phyloP scores from a whole-genome alignment of 345 rosid species.

The Gossypium mustelinum region DNA sequence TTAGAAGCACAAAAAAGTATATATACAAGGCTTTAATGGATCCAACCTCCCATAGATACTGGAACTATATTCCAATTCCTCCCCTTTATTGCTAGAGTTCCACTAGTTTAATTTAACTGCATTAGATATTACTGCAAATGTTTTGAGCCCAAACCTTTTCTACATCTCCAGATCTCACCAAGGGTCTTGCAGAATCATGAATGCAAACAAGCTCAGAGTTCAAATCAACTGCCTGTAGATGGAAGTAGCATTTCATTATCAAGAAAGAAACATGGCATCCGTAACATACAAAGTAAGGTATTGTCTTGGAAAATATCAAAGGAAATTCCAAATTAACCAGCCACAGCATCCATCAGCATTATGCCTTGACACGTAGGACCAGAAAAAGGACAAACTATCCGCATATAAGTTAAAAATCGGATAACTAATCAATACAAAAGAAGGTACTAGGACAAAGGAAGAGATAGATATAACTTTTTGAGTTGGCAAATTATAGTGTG shows the following conservation, averaged over 20 bases:
- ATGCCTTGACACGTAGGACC: not conserved
- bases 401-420: not conserved
- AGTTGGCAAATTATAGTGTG: not conserved
- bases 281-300: not conserved
- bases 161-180: constrained; percentile 56
- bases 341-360: not conserved
- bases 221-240: constrained; percentile 51
- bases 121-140: not conserved
- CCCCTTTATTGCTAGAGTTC: not conserved
- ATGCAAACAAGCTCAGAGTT: constrained; percentile 85
- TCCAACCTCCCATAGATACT: not conserved
- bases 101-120: not conserved
- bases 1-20: not conserved
- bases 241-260: not conserved
- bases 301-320: not conserved
- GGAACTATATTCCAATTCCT: not conserved
- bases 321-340: not conserved
- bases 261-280: not conserved
- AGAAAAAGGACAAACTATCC: not conserved
- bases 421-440: not conserved
- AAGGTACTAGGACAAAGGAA: not conserved
- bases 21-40: not conserved
- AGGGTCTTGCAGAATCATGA: constrained; percentile 94
- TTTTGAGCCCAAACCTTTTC: constrained; percentile 49
- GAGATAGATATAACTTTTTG: not conserved